phyloP scores from a whole-genome alignment of 148 eudicot species.

The Linanthus parryae region DNA sequence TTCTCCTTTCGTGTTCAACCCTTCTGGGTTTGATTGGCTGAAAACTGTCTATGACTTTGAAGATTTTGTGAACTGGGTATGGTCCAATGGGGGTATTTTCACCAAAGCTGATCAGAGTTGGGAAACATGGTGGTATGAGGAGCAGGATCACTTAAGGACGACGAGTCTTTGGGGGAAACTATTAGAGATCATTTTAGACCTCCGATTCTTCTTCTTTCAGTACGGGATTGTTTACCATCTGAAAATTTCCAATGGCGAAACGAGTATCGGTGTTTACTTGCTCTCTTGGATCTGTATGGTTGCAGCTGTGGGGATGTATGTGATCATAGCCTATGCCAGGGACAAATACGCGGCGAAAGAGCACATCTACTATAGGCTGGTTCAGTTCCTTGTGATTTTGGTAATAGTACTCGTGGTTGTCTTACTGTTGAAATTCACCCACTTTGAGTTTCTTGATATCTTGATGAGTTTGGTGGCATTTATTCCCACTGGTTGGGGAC shows the following conservation, averaged over 20 bases:
- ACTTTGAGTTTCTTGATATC: conserved; percentile 49
- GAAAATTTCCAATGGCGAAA: conserved; percentile 37
- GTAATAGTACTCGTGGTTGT: conserved; percentile 43
- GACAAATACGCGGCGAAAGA: conserved; percentile 57
- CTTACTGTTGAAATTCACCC: conserved; percentile 48
- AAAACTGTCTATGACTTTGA: conserved; percentile 86
- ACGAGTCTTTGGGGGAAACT: conserved; percentile 93
- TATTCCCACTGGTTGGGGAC: conserved; percentile 96
- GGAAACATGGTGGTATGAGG: conserved; percentile 99
- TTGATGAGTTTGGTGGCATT: conserved; percentile 70
- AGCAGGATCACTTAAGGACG: conserved; percentile 82
- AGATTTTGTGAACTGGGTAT: conserved; percentile 78
- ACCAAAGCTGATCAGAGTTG: conserved; percentile 78
- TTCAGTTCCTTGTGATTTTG: conserved; percentile 57
- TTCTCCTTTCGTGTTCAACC: conserved; percentile 91
- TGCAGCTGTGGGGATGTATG: conserved; percentile 43
- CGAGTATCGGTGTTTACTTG: conserved; percentile 66
- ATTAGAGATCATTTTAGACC: conserved; percentile 74
- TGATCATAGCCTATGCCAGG: conserved; percentile 59
- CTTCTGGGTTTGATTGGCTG: conserved; percentile 96
- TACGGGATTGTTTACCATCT: conserved; percentile 84
- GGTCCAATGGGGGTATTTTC: conserved; percentile 64
- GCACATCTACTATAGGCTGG: conserved; percentile 62
- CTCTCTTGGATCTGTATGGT: conserved; percentile 78
- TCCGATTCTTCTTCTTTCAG: conserved; percentile 93